Evolutionary conservation across 139 green algal species (phyloP).

Genomic region (Asterochloris sp.): DNA sequence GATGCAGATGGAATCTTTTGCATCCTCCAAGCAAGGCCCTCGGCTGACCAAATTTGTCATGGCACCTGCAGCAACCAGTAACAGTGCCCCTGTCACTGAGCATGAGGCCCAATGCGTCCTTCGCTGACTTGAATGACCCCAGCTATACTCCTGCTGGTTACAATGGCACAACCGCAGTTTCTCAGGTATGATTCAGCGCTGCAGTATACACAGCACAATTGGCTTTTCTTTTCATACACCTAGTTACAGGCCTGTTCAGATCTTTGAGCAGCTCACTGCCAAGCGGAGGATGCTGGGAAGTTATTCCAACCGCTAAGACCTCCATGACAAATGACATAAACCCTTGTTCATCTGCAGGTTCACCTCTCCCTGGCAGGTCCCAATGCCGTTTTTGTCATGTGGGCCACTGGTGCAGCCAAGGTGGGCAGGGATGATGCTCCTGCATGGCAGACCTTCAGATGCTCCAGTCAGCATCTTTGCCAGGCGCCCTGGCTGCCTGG

Average conservation of each 20-base stretch:
- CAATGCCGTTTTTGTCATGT: constrained; percentile 30
- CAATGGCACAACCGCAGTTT: background rate
- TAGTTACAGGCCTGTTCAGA: too few species aligned
- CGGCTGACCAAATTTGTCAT: too few species aligned
- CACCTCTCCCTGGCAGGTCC: constrained; percentile 31
- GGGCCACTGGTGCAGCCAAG: constrained; percentile 18
- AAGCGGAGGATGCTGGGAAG: background rate
- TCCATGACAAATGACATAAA: background rate
- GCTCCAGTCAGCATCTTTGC: background rate
- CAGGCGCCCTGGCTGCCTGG: background rate
- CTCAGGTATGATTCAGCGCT: background rate
- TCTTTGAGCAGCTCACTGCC: background rate
- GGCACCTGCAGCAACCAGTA: constrained; percentile 1
- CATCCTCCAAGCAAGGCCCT: too few species aligned
- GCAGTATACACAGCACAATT: background rate
- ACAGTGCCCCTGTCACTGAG: background rate
- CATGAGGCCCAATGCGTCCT: constrained; percentile 6
- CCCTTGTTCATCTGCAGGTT: constrained; percentile 21
- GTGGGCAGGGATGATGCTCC: background rate
- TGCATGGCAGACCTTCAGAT: background rate
- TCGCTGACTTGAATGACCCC: background rate
- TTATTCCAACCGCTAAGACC: background rate
- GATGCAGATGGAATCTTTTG: too few species aligned
- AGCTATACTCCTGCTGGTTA: background rate
- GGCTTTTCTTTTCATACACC: background rate